Base-by-base conservation (phyloP, 805 yeast species). In the Torulaspora franciscae region DNA sequence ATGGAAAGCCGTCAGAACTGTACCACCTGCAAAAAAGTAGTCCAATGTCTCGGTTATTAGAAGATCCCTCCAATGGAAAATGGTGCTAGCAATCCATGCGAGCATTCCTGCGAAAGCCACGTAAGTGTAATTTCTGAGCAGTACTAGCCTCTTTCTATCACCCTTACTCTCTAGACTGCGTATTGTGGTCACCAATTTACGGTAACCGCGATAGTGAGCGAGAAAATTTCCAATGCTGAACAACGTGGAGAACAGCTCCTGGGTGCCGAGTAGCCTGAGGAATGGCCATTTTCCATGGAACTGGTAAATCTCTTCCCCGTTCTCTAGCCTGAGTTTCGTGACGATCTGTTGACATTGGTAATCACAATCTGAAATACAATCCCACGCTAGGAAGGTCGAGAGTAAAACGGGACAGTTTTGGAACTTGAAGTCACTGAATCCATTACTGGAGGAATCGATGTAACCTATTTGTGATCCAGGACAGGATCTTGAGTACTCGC, bases 201-300 rank as follows among this genome's bases (percentile, higher is more conserved):
- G 54, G 45, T 68, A 69, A 6, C 79, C 80, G 40, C 65, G 52
- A 56, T 65, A 77, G 59, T 87, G 91, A 2, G 91, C 86, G 10
- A 80, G 46, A 48, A 81, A 76, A 57, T 85, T 85, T 17, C 77
- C 72, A 4, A 85, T 56, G n/a, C 95, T 85, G 63, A 93, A 91
- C 1, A 88, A 15, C 1, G 85, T 80, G 10, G 95, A 83, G 19
- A 82, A 85, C 0, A 88, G 68, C 61, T 93, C 99, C 64, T 93
- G 99, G 9, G 84, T 69, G 0, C 95, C 95, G n/a, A 74, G 65
- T 0, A 85, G 59, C 40, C 99, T 73, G 13, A 71, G 50, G 58
- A 93, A 93, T 2, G 98, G 98, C 99, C 99, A 93, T 68, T 93
- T 93, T 0, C 99, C 99, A 64, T 93, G 96, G 67, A 87, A 93